Conservation (phyloP, 2,329 filamentous ascomycete genomes). For the Colletotrichum sp. region DNA sequence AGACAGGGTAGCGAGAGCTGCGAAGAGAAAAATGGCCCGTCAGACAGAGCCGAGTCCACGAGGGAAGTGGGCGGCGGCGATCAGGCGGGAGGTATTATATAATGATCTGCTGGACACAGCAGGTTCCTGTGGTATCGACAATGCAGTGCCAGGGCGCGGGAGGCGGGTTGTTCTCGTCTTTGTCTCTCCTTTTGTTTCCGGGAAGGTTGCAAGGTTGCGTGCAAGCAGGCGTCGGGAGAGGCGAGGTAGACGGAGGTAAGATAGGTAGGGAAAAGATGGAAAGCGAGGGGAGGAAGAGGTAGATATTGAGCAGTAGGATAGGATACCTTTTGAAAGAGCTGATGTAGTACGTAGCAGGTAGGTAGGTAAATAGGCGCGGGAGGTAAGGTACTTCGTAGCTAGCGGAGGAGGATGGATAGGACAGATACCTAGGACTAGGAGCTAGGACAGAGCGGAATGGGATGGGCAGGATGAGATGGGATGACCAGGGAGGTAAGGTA, state of each 20-base stretch:
- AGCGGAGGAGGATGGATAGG: not conserved
- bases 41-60: not conserved
- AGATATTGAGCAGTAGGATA: not conserved
- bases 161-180: conserved; percentile 3
- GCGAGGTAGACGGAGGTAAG: not conserved
- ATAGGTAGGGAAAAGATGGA: not conserved
- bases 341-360: not conserved
- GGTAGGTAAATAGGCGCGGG: not conserved
- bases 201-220: not conserved
- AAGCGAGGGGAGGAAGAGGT: not conserved
- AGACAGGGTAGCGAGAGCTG: conserved; percentile 15
- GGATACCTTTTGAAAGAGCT: not conserved
- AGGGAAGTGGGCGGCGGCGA: not conserved
- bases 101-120: not conserved
- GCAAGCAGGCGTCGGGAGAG: not conserved
- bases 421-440: not conserved
- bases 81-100: conserved; percentile 10
- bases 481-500: not conserved
- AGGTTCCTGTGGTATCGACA: not conserved
- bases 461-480: not conserved
- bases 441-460: not conserved
- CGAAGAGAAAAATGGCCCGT: not conserved
- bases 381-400: not conserved
- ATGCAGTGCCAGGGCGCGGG: not conserved
- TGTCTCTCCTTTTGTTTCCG: not conserved